Evolutionary conservation across 2,329 filamentous ascomycete species (phyloP).

Genomic region (Aspergillus fumigatus): DNA sequence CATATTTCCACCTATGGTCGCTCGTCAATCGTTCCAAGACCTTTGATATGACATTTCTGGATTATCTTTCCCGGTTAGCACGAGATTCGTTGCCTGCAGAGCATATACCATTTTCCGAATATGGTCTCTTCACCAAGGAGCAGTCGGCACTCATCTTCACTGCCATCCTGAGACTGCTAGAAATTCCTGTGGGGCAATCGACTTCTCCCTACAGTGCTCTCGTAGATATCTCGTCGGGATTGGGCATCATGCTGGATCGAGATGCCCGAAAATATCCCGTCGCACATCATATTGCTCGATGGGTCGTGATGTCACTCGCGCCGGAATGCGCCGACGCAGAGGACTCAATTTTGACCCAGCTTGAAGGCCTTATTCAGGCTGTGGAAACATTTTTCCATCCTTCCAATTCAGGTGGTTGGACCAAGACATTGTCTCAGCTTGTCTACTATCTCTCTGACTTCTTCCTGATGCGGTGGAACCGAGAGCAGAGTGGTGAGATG

Average conservation of each 20-base stretch:
- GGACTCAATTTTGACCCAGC: constrained; percentile 73
- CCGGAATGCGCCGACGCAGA: constrained; percentile 72
- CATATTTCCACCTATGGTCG: constrained; percentile 95
- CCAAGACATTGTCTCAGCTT: constrained; percentile 80
- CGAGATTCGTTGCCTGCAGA: constrained; percentile 72
- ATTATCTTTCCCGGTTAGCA: constrained; percentile 81
- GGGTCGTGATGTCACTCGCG: constrained; percentile 89
- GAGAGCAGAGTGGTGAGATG: constrained; percentile 88
- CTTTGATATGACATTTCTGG: constrained; percentile 81
- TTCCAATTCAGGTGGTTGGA: constrained; percentile 91
- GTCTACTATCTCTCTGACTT: constrained; percentile 91
- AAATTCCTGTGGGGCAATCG: constrained; percentile 94
- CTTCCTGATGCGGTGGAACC: constrained; percentile 96
- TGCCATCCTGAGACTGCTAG: constrained; percentile 77
- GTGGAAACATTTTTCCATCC: constrained; percentile 99
- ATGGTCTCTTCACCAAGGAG: constrained; percentile 87
- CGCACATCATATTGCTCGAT: constrained; percentile 85
- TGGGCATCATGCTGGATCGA: constrained; percentile 82
- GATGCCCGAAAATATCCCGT: constrained; percentile 91
- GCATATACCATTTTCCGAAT: constrained; percentile 74
- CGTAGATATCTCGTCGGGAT: constrained; percentile 76
- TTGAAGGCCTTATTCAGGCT: constrained; percentile 89
- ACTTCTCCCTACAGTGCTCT: constrained; percentile 81
- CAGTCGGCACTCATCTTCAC: constrained; percentile 94
- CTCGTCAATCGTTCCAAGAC: constrained; percentile 83